A percentile compares a stretch with the other conserved stretches of the same genome.
These are phyloP conservation scores for Xylaria hypoxylon DNA, from an alignment of 2,329 filamentous ascomycete species.

Conservation along the genomic window DNA sequence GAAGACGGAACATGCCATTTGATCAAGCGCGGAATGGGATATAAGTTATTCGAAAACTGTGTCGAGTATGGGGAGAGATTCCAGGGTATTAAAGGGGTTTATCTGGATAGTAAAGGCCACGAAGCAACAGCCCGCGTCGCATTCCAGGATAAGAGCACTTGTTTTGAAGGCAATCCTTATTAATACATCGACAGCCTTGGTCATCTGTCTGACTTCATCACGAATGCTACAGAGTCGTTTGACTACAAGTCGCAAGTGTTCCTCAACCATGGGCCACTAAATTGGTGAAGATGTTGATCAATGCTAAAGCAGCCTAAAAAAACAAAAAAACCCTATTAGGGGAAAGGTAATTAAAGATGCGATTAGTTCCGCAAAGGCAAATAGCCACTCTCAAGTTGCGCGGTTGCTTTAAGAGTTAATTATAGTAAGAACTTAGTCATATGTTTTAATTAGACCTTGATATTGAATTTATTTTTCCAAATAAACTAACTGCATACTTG, in stretches of 20 bases:
- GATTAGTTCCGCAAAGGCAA: too few species aligned
- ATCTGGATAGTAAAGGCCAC: constrained; percentile 18
- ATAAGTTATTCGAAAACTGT: constrained; percentile 17
- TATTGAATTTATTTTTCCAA: too few species aligned
- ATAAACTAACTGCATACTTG: too few species aligned
- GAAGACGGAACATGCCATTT: constrained; percentile 6
- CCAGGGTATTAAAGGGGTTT: constrained; percentile 23
- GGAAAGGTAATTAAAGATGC: too few species aligned
- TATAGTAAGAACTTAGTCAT: too few species aligned
- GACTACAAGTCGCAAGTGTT: constrained; percentile 1
- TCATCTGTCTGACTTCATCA: constrained; percentile 24
- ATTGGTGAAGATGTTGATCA: too few species aligned
- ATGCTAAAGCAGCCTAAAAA: too few species aligned
- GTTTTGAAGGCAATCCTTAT: constrained; percentile 12
- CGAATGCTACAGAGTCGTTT: constrained; percentile 14
- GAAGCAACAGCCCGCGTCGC: constrained; percentile 20
- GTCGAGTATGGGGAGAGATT: constrained; percentile 21
- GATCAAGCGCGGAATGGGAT: constrained; percentile 21
- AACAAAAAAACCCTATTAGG: too few species aligned
- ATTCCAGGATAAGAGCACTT: constrained; percentile 9
- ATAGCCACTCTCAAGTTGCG: too few species aligned
- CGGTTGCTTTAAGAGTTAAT: too few species aligned
- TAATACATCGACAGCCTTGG: constrained; percentile 18
- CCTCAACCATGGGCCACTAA: constrained; percentile 13
- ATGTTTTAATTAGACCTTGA: too few species aligned